These are phyloP conservation scores for Cyberlindnera euphorbiae DNA, from an alignment of 805 yeast genomes.

Conservation along the genomic window DNA sequence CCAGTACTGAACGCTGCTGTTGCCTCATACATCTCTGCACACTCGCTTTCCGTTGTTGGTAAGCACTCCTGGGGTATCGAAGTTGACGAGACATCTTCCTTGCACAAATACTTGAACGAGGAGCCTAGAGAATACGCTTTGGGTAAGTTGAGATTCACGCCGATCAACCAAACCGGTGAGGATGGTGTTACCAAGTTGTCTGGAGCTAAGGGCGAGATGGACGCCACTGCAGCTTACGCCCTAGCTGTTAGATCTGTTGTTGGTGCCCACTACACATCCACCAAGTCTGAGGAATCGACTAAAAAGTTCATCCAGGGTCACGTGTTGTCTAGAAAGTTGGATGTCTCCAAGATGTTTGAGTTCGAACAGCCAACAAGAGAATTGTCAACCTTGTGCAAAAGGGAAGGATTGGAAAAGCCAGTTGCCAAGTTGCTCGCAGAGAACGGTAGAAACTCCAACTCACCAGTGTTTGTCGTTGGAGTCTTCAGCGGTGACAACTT, in stretches of 20 bases:
- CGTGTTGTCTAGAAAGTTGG: constrained; percentile 78
- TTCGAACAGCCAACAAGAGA: constrained; percentile 86
- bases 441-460: constrained; percentile 81
- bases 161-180: constrained; percentile 30
- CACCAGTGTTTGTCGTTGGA: constrained; percentile 88
- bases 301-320: constrained; percentile 67
- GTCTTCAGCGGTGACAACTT: constrained; percentile 79
- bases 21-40: constrained; percentile 67
- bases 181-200: constrained; percentile 50
- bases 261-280: constrained; percentile 75
- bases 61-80: constrained; percentile 81
- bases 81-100: constrained; percentile 56
- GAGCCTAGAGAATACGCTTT: constrained; percentile 63
- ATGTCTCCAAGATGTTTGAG: constrained; percentile 66
- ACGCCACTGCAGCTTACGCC: constrained; percentile 39
- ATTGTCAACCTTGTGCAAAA: constrained; percentile 67
- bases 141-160: constrained; percentile 61
- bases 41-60: constrained; percentile 62
- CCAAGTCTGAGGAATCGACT: constrained; percentile 51
- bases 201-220: constrained; percentile 25
- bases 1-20: constrained; percentile 71
- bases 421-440: constrained; percentile 83
- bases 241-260: constrained; percentile 76
- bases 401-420: constrained; percentile 71
- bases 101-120: constrained; percentile 62